These are phyloP conservation scores for Scheffersomyces lignicola DNA, from an alignment of 1,139 yeast genomes.

Conservation along the genomic window DNA sequence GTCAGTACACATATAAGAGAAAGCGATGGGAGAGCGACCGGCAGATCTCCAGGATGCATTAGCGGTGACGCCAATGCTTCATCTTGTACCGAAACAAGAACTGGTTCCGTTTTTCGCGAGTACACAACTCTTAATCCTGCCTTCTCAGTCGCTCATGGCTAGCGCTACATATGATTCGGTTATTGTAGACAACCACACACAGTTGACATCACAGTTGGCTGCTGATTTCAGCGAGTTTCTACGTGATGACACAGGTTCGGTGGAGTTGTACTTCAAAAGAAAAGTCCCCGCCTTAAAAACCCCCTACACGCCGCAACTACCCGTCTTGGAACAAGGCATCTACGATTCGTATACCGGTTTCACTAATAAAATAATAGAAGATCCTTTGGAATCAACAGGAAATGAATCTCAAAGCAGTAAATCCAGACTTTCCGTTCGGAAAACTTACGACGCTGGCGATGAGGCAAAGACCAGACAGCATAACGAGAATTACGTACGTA, in stretches of 20 bases:
- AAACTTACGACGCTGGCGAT: constrained; percentile 13
- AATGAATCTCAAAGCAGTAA: constrained; percentile 6
- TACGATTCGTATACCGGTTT: too few species aligned
- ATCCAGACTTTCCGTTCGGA: constrained; percentile 15
- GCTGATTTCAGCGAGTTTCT: constrained; percentile 14
- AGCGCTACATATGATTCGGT: constrained; percentile 1
- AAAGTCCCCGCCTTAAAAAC: not conserved
- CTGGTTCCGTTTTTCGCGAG: constrained; percentile 20
- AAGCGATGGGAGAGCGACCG: constrained; percentile 11
- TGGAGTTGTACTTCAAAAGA: not conserved
- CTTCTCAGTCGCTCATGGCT: constrained; percentile 4
- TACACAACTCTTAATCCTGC: constrained; percentile 8
- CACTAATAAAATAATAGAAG: constrained; percentile 1
- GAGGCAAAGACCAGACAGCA: constrained; percentile 11
- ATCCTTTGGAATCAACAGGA: not conserved
- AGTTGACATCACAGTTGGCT: constrained; percentile 4
- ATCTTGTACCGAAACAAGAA: constrained; percentile 30
- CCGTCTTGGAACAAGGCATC: constrained; percentile 6
- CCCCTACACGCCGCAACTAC: not conserved
- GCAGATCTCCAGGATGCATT: constrained; percentile 23
- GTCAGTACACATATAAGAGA: too few species aligned
- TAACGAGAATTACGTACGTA: constrained; percentile 13
- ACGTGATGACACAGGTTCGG: constrained; percentile 14
- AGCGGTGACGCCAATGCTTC: constrained; percentile 28
- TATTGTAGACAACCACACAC: constrained; percentile 1